Conservation (phyloP, 805 yeast species). For the Suhomyces prunicola region DNA sequence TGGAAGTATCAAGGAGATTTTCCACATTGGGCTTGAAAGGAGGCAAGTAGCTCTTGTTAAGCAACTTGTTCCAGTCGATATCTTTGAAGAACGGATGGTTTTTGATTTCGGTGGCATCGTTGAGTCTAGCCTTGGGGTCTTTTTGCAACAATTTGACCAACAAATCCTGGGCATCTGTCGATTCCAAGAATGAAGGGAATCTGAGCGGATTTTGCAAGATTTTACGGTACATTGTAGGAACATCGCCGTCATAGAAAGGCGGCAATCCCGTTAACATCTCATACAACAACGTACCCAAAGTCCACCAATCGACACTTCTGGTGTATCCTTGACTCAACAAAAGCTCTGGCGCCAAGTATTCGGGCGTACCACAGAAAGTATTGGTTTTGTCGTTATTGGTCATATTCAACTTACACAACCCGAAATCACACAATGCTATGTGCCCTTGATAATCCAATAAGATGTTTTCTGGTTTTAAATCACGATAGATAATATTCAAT, state of each 20-base stretch:
- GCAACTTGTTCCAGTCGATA: constrained; percentile 83
- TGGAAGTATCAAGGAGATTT: constrained; percentile 83
- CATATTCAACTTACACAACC: constrained; percentile 95
- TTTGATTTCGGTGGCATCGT: constrained; percentile 83
- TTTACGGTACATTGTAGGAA: constrained; percentile 89
- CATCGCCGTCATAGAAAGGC: constrained; percentile 94
- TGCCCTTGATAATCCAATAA: constrained; percentile 94
- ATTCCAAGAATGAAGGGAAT: constrained; percentile 81
- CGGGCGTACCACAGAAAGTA: constrained; percentile 98
- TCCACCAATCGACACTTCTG: constrained; percentile 98
- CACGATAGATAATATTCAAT: constrained; percentile 90
- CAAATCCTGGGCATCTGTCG: constrained; percentile 79
- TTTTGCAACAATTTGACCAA: constrained; percentile 72
- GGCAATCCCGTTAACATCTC: constrained; percentile 98
- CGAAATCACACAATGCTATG: constrained; percentile 96
- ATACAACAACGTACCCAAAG: constrained; percentile 86
- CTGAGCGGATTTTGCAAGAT: constrained; percentile 83
- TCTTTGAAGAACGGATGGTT: constrained; percentile 82
- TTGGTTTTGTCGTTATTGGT: constrained; percentile 79
- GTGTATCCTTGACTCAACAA: constrained; percentile 91
- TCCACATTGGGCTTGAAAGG: constrained; percentile 92
- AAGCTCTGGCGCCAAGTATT: constrained; percentile 93
- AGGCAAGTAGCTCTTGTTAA: constrained; percentile 86
- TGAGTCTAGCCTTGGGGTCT: constrained; percentile 77
- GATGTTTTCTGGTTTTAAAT: constrained; percentile 94